Evolutionary conservation across 2,329 filamentous ascomycete genomes (phyloP), one percentile per base, ranked within the genome.

Genomic region (Aspergillus phoenicis): DNA sequence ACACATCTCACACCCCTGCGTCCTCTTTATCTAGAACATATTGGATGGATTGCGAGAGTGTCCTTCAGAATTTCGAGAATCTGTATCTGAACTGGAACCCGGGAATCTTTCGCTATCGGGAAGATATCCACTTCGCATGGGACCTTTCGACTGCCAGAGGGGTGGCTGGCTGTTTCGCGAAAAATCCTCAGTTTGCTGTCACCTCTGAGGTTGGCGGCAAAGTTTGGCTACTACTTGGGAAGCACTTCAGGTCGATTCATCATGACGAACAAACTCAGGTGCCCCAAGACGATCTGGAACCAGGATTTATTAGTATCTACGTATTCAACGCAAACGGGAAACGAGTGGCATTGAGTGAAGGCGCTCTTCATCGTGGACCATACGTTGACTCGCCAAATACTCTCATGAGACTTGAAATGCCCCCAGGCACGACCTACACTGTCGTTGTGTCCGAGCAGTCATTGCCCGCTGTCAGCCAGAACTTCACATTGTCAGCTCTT

Each of bases 11-110:
- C n/a, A 58, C 62, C 62, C 66, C 60, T 61, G 67, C 69, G 5
- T 65, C 69, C 22, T 69, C 77, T 20, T 70, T 75, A 28, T 88
- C 89, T 0, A 92, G 93, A n/a, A 91, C 90, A 0, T 96, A 97
- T 72, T 98, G 95, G 94, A 96, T 98, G 78, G 87, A 89, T 24
- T 87, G 95, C 28, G 91, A 96, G 67, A 91, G 93, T 65, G 87
- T 97, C 4, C 85, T 91, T 38, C 93, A 97, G 70, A 89, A 97
- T 72, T 99, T 97, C 65, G 93, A 98, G 73, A 96, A 93, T 17
- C 86, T 99, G 67, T 99, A 98, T 75, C 82, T 99, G 58, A 99
- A 98, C 77, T 99, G 95, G 95, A 97, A 97, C 66, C 93, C 95
- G 0, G 84, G 85, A 0, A 81, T 97, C 0, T 99, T 99, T 77